Conservation (phyloP, 371 early-diverging fungal genomes). For the Blakeslea trispora region DNA sequence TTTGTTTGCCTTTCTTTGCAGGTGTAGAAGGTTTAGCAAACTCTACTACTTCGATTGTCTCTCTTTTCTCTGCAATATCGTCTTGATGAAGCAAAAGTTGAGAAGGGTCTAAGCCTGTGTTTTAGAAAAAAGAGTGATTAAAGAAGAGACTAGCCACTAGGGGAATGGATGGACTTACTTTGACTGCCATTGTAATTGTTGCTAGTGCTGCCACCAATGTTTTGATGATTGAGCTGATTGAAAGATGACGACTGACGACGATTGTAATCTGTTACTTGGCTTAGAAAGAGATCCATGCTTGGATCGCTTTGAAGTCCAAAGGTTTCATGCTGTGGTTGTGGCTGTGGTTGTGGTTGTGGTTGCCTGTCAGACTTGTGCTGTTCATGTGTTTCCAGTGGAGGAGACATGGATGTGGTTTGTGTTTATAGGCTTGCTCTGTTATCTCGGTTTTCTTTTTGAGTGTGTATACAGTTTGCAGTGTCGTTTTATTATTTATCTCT, state of each 20-base stretch:
- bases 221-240: constrained; percentile 18
- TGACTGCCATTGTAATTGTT: background rate
- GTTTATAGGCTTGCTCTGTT: too few relatives aligned
- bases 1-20: constrained; percentile 28
- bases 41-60: background rate
- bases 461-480: too few relatives aligned
- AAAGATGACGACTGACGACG: constrained; percentile 23
- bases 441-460: too few relatives aligned
- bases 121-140: too few relatives aligned
- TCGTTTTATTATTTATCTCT: too few relatives aligned
- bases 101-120: constrained; percentile 10
- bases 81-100: constrained; percentile 5
- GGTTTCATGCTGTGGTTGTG: background rate
- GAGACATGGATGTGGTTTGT: constrained; percentile 2
- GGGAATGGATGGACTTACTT: background rate
- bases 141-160: background rate
- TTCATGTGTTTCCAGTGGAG: constrained; percentile 16
- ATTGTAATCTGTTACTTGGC: constrained; percentile 40
- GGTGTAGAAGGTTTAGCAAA: constrained; percentile 10
- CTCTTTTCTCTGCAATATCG: background rate
- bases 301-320: constrained; percentile 25
- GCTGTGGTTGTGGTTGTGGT: too few relatives aligned
- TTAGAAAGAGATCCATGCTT: constrained; percentile 44
- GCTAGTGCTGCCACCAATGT: background rate
- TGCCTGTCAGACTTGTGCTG: constrained; percentile 5